Conservation (phyloP, 106 monocot species). For the Dioscorea alata region DNA sequence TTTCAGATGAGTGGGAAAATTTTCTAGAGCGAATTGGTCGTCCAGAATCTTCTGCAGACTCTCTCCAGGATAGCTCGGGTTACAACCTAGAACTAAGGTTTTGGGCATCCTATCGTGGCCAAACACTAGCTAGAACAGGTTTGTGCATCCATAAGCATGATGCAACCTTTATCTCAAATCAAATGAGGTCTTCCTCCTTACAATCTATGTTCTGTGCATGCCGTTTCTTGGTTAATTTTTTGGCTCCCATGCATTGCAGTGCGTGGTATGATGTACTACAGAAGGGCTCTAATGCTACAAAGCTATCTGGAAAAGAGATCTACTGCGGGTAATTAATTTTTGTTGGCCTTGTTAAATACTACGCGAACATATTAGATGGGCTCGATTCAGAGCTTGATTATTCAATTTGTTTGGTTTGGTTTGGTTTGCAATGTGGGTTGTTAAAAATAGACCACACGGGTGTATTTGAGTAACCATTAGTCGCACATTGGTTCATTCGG, state of each 20-base stretch:
- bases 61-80: conserved; percentile 46
- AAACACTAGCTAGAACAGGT: conserved; percentile 97
- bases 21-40: conserved; percentile 80
- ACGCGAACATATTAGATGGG: too few relatives aligned
- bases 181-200: too few relatives aligned
- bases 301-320: conserved; percentile 78
- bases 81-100: conserved; percentile 80
- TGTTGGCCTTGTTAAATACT: too few relatives aligned
- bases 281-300: conserved; percentile 91
- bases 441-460: too few relatives aligned
- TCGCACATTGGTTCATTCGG: too few relatives aligned
- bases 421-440: too few relatives aligned
- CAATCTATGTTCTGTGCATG: too few relatives aligned
- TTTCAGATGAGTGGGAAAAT: conserved; percentile 92
- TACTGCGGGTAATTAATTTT: conserved; percentile 35
- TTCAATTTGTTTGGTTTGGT: too few relatives aligned
- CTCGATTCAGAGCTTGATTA: too few relatives aligned
- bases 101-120: conserved; percentile 97
- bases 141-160: background rate
- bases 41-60: conserved; percentile 53
- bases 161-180: too few relatives aligned
- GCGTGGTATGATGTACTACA: conserved; percentile 99
- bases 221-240: background rate
- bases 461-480: too few relatives aligned
- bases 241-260: conserved; percentile 27